Base-by-base conservation (phyloP, 1,139 yeast genomes). In the Candida pseudoviswanathii region DNA sequence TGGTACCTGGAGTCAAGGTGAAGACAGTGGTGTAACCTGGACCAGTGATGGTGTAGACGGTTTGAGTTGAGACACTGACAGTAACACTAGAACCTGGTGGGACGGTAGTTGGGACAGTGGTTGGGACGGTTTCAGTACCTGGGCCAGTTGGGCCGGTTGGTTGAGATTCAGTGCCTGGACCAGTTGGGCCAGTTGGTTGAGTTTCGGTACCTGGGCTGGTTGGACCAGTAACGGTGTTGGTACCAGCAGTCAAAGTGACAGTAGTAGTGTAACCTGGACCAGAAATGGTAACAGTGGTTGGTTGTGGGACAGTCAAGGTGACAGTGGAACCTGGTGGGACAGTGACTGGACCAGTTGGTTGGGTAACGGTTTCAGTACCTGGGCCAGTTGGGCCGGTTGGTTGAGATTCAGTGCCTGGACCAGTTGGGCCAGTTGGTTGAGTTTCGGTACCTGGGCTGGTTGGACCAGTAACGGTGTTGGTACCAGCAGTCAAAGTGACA, bases 201-300 rank as follows among this genome's bases (percentile, higher is more conserved):
- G 37, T 29, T 5, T 6, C 40, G 10, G 46, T 25, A 36, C 21
- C 36, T 37, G 46, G 27, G 39, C 8, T n/a, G 37, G 21, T 16
- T 27, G 30, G 30, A 11, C 29, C 27, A 31, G 39, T 40, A 25
- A 37, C 38, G 29, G 39, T 29, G 31, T 32, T 45, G 7, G 39
- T 11, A 34, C 45, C 38, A 11, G 6, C 9, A 8, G 30, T 11
- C 26, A 39, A 39, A 27, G 42, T 39, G 9, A 39, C 5, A 16
- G 32, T 26, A 26, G 42, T 39, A 27, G 29, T 27, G 29, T 26
- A 39, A 32, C 32, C 32, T 38, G 37, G 41, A 37, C 16, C 43
- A 44, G 46, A 10, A 29, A 29, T 37, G 25, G 44, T 41, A 32
- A 22, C 44, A 31, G 37, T 41, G 21, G 37, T 32, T 41, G 44